Conservation (phyloP, 2,329 filamentous ascomycete species). For the Colletotrichum zoysiae region DNA sequence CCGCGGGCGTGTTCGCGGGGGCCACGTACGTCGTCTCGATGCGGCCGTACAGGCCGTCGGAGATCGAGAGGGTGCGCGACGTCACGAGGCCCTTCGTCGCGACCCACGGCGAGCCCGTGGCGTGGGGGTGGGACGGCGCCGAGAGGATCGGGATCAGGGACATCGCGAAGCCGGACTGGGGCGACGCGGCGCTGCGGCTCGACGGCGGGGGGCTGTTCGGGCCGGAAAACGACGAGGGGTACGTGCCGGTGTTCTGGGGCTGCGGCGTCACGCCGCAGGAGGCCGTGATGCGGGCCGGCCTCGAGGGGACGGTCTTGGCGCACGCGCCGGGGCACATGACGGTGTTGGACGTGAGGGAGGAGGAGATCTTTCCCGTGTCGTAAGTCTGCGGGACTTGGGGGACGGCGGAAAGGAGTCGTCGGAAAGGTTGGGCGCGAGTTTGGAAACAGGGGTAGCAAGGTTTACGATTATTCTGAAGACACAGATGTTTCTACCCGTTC, state of each 20-base stretch:
- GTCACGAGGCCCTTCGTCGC: constrained; percentile 67
- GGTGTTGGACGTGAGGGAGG: constrained; percentile 64
- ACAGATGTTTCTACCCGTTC: neutral
- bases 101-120: constrained; percentile 74
- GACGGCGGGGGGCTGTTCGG: constrained; percentile 54
- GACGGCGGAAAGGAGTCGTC: too few species aligned
- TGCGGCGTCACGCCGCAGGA: constrained; percentile 77
- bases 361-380: constrained; percentile 49
- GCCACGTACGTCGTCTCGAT: constrained; percentile 72
- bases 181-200: constrained; percentile 59
- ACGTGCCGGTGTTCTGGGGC: constrained; percentile 71
- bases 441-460: too few species aligned
- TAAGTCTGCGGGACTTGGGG: neutral
- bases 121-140: constrained; percentile 73
- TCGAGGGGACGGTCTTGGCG: constrained; percentile 69
- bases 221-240: constrained; percentile 51
- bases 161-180: constrained; percentile 67
- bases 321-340: constrained; percentile 75
- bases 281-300: constrained; percentile 67
- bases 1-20: constrained; percentile 69
- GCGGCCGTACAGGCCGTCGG: constrained; percentile 65
- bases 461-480: neutral
- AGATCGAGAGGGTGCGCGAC: constrained; percentile 65
- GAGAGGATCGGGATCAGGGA: constrained; percentile 65
- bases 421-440: too few species aligned